Evolutionary conservation across 2,329 filamentous ascomycete genomes (phyloP).

Genomic region (Knufia fluminis): DNA sequence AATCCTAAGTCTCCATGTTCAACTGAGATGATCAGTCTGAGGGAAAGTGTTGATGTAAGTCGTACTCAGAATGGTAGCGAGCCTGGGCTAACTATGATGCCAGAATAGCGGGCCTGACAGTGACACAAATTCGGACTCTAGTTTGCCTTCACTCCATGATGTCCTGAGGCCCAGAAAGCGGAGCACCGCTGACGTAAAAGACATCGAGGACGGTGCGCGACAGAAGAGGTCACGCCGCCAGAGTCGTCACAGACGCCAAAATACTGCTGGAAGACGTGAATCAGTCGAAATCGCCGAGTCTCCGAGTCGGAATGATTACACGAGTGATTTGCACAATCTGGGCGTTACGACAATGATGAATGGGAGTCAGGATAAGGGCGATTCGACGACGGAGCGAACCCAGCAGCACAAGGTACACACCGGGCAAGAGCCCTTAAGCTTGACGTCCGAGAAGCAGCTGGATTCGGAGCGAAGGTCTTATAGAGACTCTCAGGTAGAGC

Average conservation of each 20-base stretch:
- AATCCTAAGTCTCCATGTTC: not conserved
- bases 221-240: slow-evolving; percentile 43
- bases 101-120: slow-evolving; percentile 2
- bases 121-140: slow-evolving; percentile 2
- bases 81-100: slow-evolving; percentile 1
- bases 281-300: slow-evolving; percentile 3
- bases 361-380: not conserved
- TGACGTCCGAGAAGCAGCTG: not conserved
- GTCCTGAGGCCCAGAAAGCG: not conserved
- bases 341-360: not conserved
- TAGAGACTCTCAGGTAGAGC: not conserved
- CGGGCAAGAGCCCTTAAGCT: not conserved
- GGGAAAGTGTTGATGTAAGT: slow-evolving; percentile 2
- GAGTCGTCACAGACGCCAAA: slow-evolving; percentile 54
- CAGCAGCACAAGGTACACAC: not conserved
- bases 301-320: not conserved
- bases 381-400: not conserved
- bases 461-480: too few species aligned
- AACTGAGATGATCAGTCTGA: slow-evolving; percentile 1
- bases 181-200: not conserved
- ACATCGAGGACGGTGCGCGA: not conserved
- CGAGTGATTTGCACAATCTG: slow-evolving; percentile 2
- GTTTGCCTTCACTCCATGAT: slow-evolving; percentile 1
- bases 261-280: slow-evolving; percentile 38
- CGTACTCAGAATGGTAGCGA: slow-evolving; percentile 1